Evolutionary conservation across 148 eudicot genomes (phyloP).

Genomic region (Oxyria digyna): DNA sequence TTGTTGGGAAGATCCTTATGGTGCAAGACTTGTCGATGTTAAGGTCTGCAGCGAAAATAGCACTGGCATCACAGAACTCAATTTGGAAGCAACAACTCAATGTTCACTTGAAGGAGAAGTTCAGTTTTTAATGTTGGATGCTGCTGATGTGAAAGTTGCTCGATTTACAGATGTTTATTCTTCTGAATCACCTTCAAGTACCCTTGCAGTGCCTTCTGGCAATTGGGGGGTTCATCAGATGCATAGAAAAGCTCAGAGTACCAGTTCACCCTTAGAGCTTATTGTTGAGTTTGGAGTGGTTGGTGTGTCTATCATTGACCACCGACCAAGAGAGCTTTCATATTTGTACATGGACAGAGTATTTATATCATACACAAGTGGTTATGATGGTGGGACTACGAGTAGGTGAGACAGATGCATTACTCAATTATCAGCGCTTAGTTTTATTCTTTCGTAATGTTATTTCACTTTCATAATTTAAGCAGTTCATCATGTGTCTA

Average conservation of each 20-base stretch:
- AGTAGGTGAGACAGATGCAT: constrained; percentile 44
- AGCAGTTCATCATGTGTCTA: neutral
- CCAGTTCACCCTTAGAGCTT: constrained; percentile 59
- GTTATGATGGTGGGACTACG: constrained; percentile 83
- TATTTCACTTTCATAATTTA: neutral
- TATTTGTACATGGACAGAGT: constrained; percentile 79
- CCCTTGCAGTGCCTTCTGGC: constrained; percentile 17
- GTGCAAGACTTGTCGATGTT: constrained; percentile 48
- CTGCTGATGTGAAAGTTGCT: constrained; percentile 57
- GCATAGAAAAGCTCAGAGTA: constrained; percentile 37
- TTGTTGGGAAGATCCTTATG: constrained; percentile 89
- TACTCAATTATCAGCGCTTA: neutral
- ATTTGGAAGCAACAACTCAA: constrained; percentile 40
- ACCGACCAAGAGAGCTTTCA: constrained; percentile 77
- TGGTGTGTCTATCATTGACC: constrained; percentile 79
- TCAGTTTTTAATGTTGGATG: constrained; percentile 40
- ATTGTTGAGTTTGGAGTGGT: constrained; percentile 79
- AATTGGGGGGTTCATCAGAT: constrained; percentile 33
- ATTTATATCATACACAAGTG: constrained; percentile 77
- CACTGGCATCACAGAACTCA: constrained; percentile 25
- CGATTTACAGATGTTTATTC: constrained; percentile 41
- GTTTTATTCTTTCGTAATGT: neutral
- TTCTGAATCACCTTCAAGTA: constrained; percentile 23
- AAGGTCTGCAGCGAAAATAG: constrained; percentile 26
- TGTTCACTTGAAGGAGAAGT: constrained; percentile 31